phyloP scores from a whole-genome alignment of 2,329 filamentous ascomycete genomes.

The Phialophora chinensis region DNA sequence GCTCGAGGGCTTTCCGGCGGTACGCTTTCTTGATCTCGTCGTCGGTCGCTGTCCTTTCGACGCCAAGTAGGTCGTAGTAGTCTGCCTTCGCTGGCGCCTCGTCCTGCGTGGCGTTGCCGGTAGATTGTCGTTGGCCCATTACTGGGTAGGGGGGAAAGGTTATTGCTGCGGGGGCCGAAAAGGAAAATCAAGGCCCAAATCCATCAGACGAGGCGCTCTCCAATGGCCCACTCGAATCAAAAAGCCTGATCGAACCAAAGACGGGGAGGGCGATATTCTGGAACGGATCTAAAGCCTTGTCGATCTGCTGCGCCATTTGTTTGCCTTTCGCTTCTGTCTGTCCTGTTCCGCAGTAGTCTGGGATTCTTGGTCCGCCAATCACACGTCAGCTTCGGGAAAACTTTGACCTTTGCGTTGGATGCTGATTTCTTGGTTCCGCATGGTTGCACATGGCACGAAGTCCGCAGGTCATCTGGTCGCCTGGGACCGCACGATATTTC shows the following conservation, averaged over 20 bases:
- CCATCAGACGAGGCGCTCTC: constrained; percentile 1
- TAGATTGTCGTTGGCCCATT: constrained; percentile 56
- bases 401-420: not conserved
- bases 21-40: constrained; percentile 98
- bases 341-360: not conserved
- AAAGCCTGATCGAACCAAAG: not conserved
- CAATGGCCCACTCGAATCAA: not conserved
- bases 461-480: not conserved
- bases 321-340: not conserved
- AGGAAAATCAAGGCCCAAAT: not conserved
- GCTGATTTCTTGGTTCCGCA: not conserved
- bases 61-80: constrained; percentile 77
- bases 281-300: constrained; percentile 3
- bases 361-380: not conserved
- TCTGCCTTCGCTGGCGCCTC: constrained; percentile 45
- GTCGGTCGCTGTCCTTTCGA: constrained; percentile 74
- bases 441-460: constrained; percentile 2
- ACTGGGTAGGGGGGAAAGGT: not conserved
- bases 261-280: not conserved
- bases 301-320: constrained; percentile 10
- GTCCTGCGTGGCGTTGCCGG: constrained; percentile 38
- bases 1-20: constrained; percentile 83
- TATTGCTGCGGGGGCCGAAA: not conserved
- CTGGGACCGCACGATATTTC: not conserved
- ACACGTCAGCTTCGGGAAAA: not conserved